Base-by-base conservation (phyloP, 2,329 filamentous ascomycete genomes). In the Botryotinia narcissicola region DNA sequence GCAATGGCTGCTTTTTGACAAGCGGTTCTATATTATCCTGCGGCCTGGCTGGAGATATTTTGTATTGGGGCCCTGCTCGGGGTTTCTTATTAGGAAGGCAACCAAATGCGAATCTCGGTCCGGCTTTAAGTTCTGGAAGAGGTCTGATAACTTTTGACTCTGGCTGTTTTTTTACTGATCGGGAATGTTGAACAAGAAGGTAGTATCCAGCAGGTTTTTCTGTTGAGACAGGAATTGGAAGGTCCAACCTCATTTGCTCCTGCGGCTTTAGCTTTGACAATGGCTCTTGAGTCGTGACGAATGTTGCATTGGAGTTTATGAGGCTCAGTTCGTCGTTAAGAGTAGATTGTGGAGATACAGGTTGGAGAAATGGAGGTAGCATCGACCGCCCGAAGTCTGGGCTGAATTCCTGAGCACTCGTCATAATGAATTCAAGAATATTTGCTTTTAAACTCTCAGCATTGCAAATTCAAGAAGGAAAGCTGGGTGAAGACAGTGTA, bases 31-130 rank as follows among this genome's bases (percentile, higher is more conserved):
- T 32, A 20, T n/a, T 10, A 25, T 35, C 61, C 32, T 66, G 42
- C 35, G 48, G 46, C 12, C 8, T 40, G 22, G 35, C 35, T 66
- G 37, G 7, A 42, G 40, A 18, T 57, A 14, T n/a, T 35, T 54
- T 37, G 44, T 37, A 48, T 57, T 42, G 29, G n/a, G 60, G 60
- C 37, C 20, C 35, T 42, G 7, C 42, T 35, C 60, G 46, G 12
- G 44, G 46, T 44, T 72, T 42, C 18, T 63, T 63, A 35, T 71
- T 72, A 5, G 61, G 60, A 29, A 72, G 60, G 22, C 70, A 66
- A 20, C 59, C 70, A 25, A 72, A 64, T n/a, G 60, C n/a, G 16
- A 72, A 60, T 8, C 18, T 25, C n/a, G 29, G n/a, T 2, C 29
- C n/a, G 20, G 10, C 40, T 59, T 37, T 59, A 9, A 29, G 29